Evolutionary conservation across 257 asterid genomes (phyloP).

Genomic region (Echium plantagineum): DNA sequence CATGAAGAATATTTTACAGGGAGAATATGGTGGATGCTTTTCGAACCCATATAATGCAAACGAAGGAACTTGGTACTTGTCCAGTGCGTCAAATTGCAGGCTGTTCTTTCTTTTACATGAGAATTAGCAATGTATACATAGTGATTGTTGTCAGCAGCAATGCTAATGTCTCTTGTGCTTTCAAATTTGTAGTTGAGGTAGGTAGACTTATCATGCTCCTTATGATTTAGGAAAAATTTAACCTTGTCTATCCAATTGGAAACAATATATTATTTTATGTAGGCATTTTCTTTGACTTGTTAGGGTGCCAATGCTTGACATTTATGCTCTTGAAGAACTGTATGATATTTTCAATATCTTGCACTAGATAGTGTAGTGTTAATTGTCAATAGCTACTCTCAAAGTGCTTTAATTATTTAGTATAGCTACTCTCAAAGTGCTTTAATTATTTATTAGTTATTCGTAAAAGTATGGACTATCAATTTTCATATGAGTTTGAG

Average conservation of each 20-base stretch:
- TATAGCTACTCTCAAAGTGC: no score
- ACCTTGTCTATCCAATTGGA: not conserved
- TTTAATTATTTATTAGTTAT: not conserved
- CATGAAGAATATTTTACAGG: conserved; percentile 29
- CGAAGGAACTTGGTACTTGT: conserved; percentile 98
- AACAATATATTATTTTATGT: not conserved
- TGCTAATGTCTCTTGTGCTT: conserved; percentile 96
- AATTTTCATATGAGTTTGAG: not conserved
- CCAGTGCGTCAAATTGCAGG: conserved; percentile 99
- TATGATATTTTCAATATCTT: not conserved
- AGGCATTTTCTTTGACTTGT: not conserved
- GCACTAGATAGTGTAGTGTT: not conserved
- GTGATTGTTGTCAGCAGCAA: conserved; percentile 99
- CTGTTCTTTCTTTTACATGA: conserved; percentile 97
- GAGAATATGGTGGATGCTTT: conserved; percentile 99
- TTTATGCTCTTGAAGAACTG: not conserved
- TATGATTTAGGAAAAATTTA: conserved; percentile 4
- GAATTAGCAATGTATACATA: conserved; percentile 92
- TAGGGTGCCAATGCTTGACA: no score
- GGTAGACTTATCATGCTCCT: not conserved
- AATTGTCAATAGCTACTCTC: not conserved
- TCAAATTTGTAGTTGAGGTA: conserved; percentile 99
- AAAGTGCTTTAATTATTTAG: no score
- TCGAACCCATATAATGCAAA: conserved; percentile 94
- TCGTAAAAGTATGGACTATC: not conserved